These are phyloP conservation scores for Solanum commersonii DNA, from an alignment of 257 asterid species.

Conservation along the genomic window DNA sequence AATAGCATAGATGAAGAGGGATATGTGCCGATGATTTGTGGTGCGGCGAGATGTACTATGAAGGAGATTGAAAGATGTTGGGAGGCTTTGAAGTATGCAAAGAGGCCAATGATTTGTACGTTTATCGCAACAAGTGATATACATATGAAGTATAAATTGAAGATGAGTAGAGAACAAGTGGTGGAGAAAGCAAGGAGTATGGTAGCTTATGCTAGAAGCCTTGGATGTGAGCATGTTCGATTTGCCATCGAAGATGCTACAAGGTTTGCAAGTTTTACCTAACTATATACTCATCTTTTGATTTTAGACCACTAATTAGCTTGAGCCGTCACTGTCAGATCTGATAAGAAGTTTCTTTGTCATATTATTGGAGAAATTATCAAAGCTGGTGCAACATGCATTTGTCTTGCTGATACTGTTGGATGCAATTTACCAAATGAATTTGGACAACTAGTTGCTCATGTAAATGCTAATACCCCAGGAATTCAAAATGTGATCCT, in stretches of 20 bases:
- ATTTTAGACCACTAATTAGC: no score
- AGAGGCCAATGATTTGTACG: neutral
- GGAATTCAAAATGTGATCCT: slow-evolving; percentile 76
- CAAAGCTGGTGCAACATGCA: slow-evolving; percentile 92
- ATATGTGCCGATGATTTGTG: neutral
- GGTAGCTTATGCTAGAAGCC: neutral
- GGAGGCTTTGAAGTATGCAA: neutral
- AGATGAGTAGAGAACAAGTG: neutral
- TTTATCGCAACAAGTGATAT: neutral
- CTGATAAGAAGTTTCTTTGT: slow-evolving; percentile 70
- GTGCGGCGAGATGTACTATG: neutral
- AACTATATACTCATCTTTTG: no score
- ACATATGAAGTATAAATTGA: neutral
- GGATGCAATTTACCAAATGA: slow-evolving; percentile 71
- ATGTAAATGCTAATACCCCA: slow-evolving; percentile 68
- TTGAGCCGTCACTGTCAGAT: slow-evolving; percentile 23
- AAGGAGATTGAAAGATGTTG: neutral
- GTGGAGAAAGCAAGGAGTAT: neutral
- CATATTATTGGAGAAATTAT: slow-evolving; percentile 79
- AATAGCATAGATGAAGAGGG: neutral
- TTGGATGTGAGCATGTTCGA: neutral
- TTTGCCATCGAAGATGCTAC: neutral
- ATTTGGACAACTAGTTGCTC: slow-evolving; percentile 70
- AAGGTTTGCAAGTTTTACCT: neutral
- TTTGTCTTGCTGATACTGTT: slow-evolving; percentile 88